These are phyloP conservation scores for Yarrowia alimentaria DNA, from an alignment of 805 yeast genomes.

Conservation along the genomic window DNA sequence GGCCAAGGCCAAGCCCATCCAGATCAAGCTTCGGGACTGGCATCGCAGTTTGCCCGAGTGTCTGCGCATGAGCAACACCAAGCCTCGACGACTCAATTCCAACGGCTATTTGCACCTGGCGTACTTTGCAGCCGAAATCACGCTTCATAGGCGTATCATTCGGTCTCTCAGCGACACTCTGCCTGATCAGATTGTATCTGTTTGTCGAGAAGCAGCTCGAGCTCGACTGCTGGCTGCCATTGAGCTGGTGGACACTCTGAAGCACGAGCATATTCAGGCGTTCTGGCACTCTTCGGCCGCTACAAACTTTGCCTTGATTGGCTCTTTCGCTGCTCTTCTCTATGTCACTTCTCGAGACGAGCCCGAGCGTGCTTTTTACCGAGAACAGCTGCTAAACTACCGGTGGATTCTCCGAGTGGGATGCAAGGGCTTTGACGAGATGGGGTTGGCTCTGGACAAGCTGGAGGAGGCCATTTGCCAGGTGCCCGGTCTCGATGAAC, in stretches of 20 bases:
- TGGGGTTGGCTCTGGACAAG: conserved; percentile 66
- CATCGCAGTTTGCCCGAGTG: conserved; percentile 39
- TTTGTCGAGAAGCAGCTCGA: conserved; percentile 82
- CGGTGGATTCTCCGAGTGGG: conserved; percentile 73
- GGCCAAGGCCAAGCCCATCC: conserved; percentile 61
- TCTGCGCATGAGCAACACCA: conserved; percentile 33
- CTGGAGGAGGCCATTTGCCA: conserved; percentile 71
- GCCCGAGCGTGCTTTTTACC: conserved; percentile 61
- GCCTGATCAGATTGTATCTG: conserved; percentile 55
- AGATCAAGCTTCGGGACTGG: conserved; percentile 42
- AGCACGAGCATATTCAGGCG: conserved; percentile 78
- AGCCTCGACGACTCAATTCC: conserved; percentile 41
- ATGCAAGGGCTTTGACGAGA: conserved; percentile 74
- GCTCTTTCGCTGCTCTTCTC: conserved; percentile 80
- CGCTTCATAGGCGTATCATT: conserved; percentile 61
- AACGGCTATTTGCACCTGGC: conserved; percentile 79
- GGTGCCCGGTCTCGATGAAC: conserved; percentile 52
- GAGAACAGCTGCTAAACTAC: conserved; percentile 70
- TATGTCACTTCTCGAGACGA: conserved; percentile 56
- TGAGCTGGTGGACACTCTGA: conserved; percentile 71
- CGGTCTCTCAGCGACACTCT: conserved; percentile 42
- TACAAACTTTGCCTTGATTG: conserved; percentile 74
- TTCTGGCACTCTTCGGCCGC: conserved; percentile 89
- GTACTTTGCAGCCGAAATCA: conserved; percentile 85
- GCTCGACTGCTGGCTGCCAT: conserved; percentile 79